Evolutionary conservation across 2,329 filamentous ascomycete species (phyloP).

Genomic region (Penicillium expansum): DNA sequence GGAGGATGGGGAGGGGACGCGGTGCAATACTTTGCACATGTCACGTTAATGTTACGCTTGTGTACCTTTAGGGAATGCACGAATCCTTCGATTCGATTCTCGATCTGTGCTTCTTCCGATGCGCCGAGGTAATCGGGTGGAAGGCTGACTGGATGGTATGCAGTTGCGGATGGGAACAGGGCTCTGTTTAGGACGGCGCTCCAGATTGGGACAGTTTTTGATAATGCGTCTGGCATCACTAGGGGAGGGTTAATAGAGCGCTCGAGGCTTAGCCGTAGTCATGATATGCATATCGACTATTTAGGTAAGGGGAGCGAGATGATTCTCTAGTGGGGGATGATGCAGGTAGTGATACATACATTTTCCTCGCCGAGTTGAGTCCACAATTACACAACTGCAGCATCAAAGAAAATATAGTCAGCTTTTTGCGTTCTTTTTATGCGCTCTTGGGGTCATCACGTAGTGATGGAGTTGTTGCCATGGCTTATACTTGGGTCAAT

Average conservation of each 20-base stretch:
- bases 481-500: neutral
- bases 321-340: neutral
- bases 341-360: constrained; percentile 47
- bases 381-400: constrained; percentile 68
- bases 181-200: constrained; percentile 78
- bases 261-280: neutral
- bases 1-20: neutral
- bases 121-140: constrained; percentile 69
- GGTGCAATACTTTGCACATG: neutral
- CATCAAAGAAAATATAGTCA: constrained; percentile 1
- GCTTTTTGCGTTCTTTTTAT: constrained; percentile 5
- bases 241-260: neutral
- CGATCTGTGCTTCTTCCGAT: constrained; percentile 79
- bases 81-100: constrained; percentile 57
- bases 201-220: constrained; percentile 94
- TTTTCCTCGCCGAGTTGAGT: constrained; percentile 90
- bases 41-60: neutral
- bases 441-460: neutral
- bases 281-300: neutral
- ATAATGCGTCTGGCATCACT: constrained; percentile 91
- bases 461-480: neutral
- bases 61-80: constrained; percentile 49
- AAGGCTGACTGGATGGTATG: constrained; percentile 60
- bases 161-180: constrained; percentile 62
- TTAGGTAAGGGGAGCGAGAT: neutral